Conservation (phyloP, 2,329 filamentous ascomycete genomes). For the Aspergillus luchuensis region DNA sequence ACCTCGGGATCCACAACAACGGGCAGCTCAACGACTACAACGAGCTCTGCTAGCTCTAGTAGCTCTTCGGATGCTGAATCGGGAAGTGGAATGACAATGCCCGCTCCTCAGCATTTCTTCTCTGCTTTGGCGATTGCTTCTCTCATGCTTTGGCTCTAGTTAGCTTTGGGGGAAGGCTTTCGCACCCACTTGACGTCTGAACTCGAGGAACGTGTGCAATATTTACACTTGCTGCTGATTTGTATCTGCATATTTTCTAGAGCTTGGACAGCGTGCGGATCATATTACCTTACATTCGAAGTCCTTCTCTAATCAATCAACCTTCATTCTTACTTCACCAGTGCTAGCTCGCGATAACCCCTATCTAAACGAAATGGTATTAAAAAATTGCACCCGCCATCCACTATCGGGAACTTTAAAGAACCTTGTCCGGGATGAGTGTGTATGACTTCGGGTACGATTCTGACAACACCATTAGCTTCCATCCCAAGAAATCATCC, state of each 20-base stretch:
- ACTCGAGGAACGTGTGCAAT: not conserved
- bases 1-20: conserved; percentile 15
- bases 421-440: conserved; percentile 39
- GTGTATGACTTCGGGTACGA: conserved; percentile 47
- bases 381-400: not conserved
- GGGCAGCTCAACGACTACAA: conserved; percentile 12
- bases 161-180: not conserved
- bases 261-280: not conserved
- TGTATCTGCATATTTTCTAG: not conserved
- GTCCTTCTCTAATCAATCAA: conserved; percentile 8
- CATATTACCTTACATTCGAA: not conserved
- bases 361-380: not conserved
- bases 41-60: conserved; percentile 10
- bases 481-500: not conserved
- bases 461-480: conserved; percentile 30
- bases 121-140: conserved; percentile 19
- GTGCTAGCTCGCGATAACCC: not conserved
- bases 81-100: conserved; percentile 3
- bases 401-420: conserved; percentile 13
- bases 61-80: not conserved
- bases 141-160: conserved; percentile 19
- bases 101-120: conserved; percentile 16
- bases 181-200: not conserved
- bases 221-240: not conserved
- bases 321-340: not conserved